phyloP scores from a whole-genome alignment of 495 filamentous ascomycete genomes.

The Zalerion maritima region DNA sequence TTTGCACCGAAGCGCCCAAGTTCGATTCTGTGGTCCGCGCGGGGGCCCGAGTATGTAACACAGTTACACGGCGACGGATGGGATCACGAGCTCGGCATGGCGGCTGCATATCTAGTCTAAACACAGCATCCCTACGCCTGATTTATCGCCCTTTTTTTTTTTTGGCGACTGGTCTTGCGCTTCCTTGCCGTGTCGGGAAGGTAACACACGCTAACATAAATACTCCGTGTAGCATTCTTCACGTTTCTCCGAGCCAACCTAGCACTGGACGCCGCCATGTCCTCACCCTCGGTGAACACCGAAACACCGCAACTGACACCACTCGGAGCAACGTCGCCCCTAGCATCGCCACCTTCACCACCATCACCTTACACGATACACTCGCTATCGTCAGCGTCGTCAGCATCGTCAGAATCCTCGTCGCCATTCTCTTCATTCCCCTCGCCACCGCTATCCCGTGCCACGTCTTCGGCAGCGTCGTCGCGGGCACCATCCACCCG shows the following conservation, averaged over 20 bases:
- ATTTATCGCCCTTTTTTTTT: conserved; percentile 2
- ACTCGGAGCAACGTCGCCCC: no score
- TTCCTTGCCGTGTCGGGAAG: no score
- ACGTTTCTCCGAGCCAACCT: conserved; percentile 41
- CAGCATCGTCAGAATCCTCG: no score
- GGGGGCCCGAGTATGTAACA: no score
- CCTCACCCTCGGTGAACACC: conserved; percentile 22
- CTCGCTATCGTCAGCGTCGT: no score
- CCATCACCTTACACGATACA: no score
- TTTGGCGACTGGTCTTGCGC: conserved; percentile 4
- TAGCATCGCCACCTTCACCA: no score
- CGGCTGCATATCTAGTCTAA: conserved; percentile 2
- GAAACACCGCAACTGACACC: conserved; percentile 27
- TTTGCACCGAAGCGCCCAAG: no score
- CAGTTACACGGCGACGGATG: conserved; percentile 5
- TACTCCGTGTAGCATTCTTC: conserved; percentile 32
- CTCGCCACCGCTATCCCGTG: conserved; percentile 17
- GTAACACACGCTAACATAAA: conserved; percentile 10
- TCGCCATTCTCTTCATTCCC: conserved; percentile 13
- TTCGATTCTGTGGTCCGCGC: no score
- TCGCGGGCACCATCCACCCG: neutral
- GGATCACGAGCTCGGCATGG: conserved; percentile 2
- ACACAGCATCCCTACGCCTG: neutral
- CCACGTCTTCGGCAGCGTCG: conserved; percentile 6
- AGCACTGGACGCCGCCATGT: conserved; percentile 31